phyloP scores from a whole-genome alignment of 192 early-diverging fungal genomes.

The Gamsiella multidivaricata region DNA sequence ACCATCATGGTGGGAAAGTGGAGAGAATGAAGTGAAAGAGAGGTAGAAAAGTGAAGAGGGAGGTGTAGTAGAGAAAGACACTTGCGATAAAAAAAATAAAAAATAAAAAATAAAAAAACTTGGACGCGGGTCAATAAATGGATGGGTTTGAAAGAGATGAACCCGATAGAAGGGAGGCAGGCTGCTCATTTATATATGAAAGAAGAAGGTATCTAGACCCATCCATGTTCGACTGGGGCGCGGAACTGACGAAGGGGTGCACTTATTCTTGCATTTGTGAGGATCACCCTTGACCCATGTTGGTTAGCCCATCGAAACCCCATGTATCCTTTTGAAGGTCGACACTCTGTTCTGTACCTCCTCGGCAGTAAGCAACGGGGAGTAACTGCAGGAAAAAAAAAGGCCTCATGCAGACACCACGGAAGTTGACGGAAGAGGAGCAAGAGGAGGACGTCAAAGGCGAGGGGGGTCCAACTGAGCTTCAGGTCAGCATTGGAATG shows the following conservation, averaged over 20 bases:
- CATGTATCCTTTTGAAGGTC: no score
- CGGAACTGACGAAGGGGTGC: no score
- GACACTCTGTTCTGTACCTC: no score
- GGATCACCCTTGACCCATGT: no score
- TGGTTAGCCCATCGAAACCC: no score
- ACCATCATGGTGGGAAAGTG: not conserved
- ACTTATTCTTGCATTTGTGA: no score
- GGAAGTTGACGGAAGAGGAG: conserved; percentile 16
- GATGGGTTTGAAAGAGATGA: no score
- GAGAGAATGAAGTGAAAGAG: conserved; percentile 5
- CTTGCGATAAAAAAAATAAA: not conserved
- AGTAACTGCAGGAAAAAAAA: no score
- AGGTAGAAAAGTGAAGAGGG: not conserved
- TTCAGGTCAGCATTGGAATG: conserved; percentile 7
- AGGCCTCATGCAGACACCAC: conserved; percentile 5
- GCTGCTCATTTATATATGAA: not conserved
- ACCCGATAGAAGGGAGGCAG: no score
- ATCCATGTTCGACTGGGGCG: not conserved
- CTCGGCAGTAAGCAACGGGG: no score
- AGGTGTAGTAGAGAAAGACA: not conserved
- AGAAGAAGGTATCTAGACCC: no score
- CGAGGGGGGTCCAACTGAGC: not conserved
- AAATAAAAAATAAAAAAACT: not conserved
- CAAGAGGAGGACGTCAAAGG: not conserved
- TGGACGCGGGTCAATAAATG: no score